Evolutionary conservation across 1,139 yeast species (phyloP), one percentile per base, ranked within the genome.

Genomic region (Candida albicans): DNA sequence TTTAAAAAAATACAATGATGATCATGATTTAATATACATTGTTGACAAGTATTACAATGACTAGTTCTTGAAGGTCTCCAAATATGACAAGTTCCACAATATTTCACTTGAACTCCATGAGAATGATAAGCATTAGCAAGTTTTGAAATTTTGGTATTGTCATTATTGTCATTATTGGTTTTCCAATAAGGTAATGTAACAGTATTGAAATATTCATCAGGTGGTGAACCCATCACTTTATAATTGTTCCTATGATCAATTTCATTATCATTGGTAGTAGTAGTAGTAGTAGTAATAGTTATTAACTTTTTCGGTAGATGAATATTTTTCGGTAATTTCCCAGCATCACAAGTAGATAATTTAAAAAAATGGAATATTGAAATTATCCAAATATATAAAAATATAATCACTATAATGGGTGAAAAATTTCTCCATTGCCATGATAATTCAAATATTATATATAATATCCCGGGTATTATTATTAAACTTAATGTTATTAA

Each of bases 301-400:
- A 25, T 14, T 36, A 32, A 32, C 40, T 44, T 41, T 33, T 68
- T 71, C 0, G 84, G 77, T 1, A 82, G 38, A 53, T 87, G 95
- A 5, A 84, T 59, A 56, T 85, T 84, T 46, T 82, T 67, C 0
- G 95, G 91, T n/a, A 85, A 57, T 1, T 74, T 64, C 0, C 96
- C 96, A 0, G 95, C 88, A 54, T 87, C 95, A 9, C 77, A 63
- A 1, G 80, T 68, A 0, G 86, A 72, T 0, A 85, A 82, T 47
- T 67, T 73, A 6, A 82, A 48, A 50, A 81, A 81, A 42, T 81
- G 74, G 6, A 61, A 43, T 1, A 79, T 14, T 1, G 80, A 58
- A 37, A 81, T 53, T 2, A 70, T 37, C 85, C 87, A 83, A 30
- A 77, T 54, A 56, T 87, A 87, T 13, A 76, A 62, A 52, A 82